A percentile compares a stretch with the other conserved stretches of the same genome.
phyloP scores from a whole-genome alignment of 2,329 filamentous ascomycete genomes.

The Geosmithia morbida region DNA sequence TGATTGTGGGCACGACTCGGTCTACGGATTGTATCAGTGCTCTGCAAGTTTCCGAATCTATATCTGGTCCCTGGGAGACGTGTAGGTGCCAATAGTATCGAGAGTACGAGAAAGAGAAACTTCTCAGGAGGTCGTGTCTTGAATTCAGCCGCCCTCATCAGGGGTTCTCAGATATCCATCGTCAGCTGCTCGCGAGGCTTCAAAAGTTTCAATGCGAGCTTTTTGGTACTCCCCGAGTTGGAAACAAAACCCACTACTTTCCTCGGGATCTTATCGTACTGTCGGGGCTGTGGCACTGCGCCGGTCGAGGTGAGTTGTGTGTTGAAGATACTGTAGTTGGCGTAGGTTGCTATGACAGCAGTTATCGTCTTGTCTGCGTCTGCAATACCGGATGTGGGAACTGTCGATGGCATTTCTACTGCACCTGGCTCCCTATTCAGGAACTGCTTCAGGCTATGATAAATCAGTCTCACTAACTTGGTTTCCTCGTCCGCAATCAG shows the following conservation, averaged over 20 bases:
- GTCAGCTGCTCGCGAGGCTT: not conserved
- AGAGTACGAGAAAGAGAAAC: not conserved
- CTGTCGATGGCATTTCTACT: not conserved
- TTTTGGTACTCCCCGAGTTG: not conserved
- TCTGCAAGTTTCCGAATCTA: not conserved
- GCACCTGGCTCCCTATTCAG: slow-evolving; percentile 8
- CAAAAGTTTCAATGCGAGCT: not conserved
- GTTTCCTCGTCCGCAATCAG: slow-evolving; percentile 19
- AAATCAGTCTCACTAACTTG: slow-evolving; percentile 13
- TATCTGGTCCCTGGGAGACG: not conserved
- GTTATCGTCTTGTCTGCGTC: slow-evolving; percentile 9
- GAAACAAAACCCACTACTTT: not conserved
- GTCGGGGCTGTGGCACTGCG: no score
- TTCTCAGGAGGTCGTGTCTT: not conserved
- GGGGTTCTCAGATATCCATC: not conserved
- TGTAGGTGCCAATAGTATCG: not conserved
- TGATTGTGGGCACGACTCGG: not conserved
- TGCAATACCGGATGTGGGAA: slow-evolving; percentile 1
- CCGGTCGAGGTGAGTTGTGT: not conserved
- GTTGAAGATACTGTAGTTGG: slow-evolving; percentile 5
- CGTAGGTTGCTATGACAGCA: slow-evolving; percentile 13
- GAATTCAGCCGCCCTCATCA: not conserved
- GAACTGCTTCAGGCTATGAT: slow-evolving; percentile 20
- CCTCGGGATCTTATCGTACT: not conserved
- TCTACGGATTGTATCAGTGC: not conserved